Conservation (phyloP, 2,329 filamentous ascomycete genomes). For the Chaetomium strumarium region DNA sequence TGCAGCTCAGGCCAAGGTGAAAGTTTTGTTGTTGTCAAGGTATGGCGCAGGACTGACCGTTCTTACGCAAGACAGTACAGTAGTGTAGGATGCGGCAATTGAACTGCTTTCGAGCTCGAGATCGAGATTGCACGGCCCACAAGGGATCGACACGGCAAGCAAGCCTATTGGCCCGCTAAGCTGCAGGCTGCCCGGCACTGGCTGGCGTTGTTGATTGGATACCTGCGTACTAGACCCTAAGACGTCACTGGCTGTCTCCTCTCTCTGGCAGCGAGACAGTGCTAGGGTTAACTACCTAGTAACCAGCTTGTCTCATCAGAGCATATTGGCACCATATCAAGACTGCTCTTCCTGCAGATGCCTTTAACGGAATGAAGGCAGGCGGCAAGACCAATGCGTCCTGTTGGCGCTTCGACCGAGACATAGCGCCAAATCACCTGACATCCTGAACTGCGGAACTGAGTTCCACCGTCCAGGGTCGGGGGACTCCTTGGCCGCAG, state of each 20-base stretch:
- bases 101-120: background rate
- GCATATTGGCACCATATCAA: no score
- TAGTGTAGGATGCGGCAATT: background rate
- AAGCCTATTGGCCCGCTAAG: constrained; percentile 11
- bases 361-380: no score
- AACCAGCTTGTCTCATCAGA: background rate
- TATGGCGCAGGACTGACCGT: background rate
- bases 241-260: background rate
- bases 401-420: background rate
- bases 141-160: constrained; percentile 8
- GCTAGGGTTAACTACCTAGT: background rate
- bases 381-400: no score
- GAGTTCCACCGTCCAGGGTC: constrained; percentile 12
- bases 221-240: background rate
- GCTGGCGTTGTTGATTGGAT: background rate
- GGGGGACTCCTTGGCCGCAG: constrained; percentile 4
- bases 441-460: background rate
- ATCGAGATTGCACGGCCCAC: background rate
- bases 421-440: constrained; percentile 10
- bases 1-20: background rate
- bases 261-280: background rate
- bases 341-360: no score
- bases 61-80: background rate
- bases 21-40: background rate
- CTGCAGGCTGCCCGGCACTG: background rate